Evolutionary conservation across 2,329 filamentous ascomycete genomes (phyloP), one percentile per base, ranked within the genome.

Genomic region (Chrysoporthe deuterocubensis): DNA sequence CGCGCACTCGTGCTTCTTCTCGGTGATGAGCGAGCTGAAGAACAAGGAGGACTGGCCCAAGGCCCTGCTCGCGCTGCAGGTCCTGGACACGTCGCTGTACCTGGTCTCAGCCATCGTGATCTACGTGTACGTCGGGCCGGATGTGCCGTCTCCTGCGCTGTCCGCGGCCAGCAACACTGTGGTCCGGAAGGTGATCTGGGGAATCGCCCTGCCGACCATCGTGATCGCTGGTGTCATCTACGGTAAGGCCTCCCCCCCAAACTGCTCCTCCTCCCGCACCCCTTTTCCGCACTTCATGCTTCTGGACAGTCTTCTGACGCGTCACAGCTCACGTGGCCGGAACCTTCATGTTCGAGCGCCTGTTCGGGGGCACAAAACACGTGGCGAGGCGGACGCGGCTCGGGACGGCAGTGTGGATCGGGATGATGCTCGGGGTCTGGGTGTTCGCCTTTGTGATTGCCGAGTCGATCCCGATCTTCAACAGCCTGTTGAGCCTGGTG

Each of bases 171-270:
- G 83, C 3, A 78, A 77, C 0, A 75, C 75, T 1, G 73, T 83
- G 0, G 78, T 92, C 59, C 82, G 85, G 32, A 91, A 91, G 74
- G 79, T 90, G 13, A 89, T 90, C 14, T 92, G 88, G 78, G 89
- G 88, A 34, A 81, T 92, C 68, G 90, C 90, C 0, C 82, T 90
- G 2, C 90, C 90, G 1, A 92, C 89, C 2, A 92, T 92, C 67
- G 81, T 92, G 60, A 87, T 93, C 62, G 88, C 90, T 0, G 90
- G 90, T 64, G 89, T 92, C 7, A 90, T 93, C 70, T 89, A 91
- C 74, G 59, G 59, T 48, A 61, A 61, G 59, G 1, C 9, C 2
- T 7, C 18, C 58, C 43, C 6, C 26, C n/a, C n/a, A n/a, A 2
- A 2, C 26, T 2, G 26, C 26, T 26, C 26, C 26, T 26, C 26